Conservation (phyloP, 169 alveolate genomes). For the Cyclospora cayetanensis region DNA sequence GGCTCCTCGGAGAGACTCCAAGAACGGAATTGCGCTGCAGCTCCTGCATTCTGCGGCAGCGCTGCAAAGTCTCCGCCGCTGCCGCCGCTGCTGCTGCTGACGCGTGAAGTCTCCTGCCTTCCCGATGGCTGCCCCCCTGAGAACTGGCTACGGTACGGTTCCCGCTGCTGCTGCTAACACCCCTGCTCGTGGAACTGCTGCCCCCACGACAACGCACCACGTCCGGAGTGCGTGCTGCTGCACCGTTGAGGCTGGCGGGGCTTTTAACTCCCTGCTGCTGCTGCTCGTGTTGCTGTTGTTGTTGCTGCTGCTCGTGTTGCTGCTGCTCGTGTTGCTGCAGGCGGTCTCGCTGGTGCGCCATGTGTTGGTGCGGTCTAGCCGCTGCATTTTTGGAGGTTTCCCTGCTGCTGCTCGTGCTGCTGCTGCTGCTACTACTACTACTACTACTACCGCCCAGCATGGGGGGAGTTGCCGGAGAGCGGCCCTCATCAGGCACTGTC, state of each 20-base stretch:
- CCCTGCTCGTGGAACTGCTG: background rate
- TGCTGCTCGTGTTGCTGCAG: background rate
- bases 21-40: background rate
- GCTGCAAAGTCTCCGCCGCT: background rate
- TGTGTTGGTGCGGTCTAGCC: too few relatives aligned
- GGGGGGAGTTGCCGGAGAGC: background rate
- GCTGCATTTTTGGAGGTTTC: too few relatives aligned
- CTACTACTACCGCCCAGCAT: background rate
- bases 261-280: background rate
- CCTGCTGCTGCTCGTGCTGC: too few relatives aligned
- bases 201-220: background rate
- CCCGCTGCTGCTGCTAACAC: background rate
- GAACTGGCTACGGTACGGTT: background rate
- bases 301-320: background rate
- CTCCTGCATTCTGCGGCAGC: background rate
- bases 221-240: background rate
- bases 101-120: background rate
- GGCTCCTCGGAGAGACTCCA: background rate
- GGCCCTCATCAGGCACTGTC: too few relatives aligned
- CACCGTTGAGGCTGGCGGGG: too few relatives aligned
- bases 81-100: background rate
- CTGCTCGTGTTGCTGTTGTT: background rate
- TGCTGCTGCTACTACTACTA: slow-evolving; percentile 33
- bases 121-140: too few relatives aligned
- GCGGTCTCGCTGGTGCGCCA: too few relatives aligned